Base-by-base conservation (phyloP, 805 yeast genomes). In the Myxozyma neglecta region DNA sequence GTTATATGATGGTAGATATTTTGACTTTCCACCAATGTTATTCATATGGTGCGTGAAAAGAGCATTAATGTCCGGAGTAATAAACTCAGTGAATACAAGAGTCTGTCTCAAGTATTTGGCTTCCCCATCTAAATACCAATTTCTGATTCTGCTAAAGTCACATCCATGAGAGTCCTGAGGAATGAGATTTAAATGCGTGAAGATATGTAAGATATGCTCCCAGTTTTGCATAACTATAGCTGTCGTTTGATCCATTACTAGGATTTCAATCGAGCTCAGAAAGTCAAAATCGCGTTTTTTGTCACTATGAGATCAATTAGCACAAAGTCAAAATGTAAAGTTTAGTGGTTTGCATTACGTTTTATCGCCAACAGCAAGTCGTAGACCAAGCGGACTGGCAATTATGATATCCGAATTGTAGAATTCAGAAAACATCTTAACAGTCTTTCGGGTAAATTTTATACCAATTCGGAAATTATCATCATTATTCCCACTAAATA, bases 381-480 rank as follows among this genome's bases (percentile, higher is more conserved):
- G 84, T 51, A 94, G 77, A 0, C 98, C 98, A 62, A 94, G 81
- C 2, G 99, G 97, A 7, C 97, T 90, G 47, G 97, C 97, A 34
- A 94, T 73, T 13, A 94, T 85, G 16, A 94, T 79, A 75, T 94
- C 99, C 0, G 96, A 86, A 49, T 85, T 84, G 71, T 89, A 89
- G 70, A 90, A 90, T 29, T 90, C 85, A 13, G 97, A 82, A 74
- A 88, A 94, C 39, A 94, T 77, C 74, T 91, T 92, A 60, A 93
- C 72, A 0, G 96, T 82, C 72, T 91, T 93, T 70, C 97, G 82
- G 1, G 97, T 90, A 74, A 91, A 85, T 74, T 93, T 94, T 42
- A 90, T 70, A n/a, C 99, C 98, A 6, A 94, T 69, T 57, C 94
- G 87, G 75, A 94, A 94, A 76, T 89, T 87, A 77, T 94, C 99